Evolutionary conservation across 352 stramenopile genomes (phyloP), one percentile per base, ranked within the genome.

Genomic region (Pythium biforme): DNA sequence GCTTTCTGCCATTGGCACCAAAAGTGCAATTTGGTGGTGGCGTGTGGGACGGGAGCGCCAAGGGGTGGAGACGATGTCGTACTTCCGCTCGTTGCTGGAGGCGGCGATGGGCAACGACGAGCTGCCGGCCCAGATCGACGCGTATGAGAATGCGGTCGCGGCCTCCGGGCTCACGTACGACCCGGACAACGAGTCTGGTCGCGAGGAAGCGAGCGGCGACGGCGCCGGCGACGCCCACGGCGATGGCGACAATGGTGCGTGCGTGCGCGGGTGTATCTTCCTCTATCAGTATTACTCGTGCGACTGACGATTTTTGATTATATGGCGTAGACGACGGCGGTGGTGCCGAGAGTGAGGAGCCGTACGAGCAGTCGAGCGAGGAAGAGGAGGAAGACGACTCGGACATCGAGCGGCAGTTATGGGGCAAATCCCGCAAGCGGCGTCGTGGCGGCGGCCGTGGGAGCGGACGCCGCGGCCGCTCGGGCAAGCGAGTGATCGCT

Each of bases 71-170:
- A 64, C 15, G 9, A 93, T 93, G 84, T 91, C 84, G 70, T 81
- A 79, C 71, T 93, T 93, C 65, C 76, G 82, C 65, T 89, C 84
- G 80, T 77, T 93, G 66, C 74, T 93, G 47, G 79, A 93, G 69
- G 82, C 84, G 50, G 84, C 81, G 26, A 91, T 93, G 81, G 82
- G 80, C 61, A 74, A 86, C 57, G 70, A 81, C 17, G 75, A 83
- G 62, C 63, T 83, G 53, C 76, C 77, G 2, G 61, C 70, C 25
- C 65, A 79, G 50, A 73, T 83, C 17, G 78, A 89, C 34, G 75
- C 75, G 55, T 73, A 86, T 51, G 71, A 86, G 51, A 64, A 66
- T 14, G 65, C 53, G 12, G 62, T 72, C 17, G 59, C 55, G 6
- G 69, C 59, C 2, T 72, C 66, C 26, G 66, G 66, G 15, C 55